A percentile compares a stretch with the other conserved stretches of the same genome.
phyloP scores from a whole-genome alignment of 306 rosid species.

The Pachyrhizus erosus region DNA sequence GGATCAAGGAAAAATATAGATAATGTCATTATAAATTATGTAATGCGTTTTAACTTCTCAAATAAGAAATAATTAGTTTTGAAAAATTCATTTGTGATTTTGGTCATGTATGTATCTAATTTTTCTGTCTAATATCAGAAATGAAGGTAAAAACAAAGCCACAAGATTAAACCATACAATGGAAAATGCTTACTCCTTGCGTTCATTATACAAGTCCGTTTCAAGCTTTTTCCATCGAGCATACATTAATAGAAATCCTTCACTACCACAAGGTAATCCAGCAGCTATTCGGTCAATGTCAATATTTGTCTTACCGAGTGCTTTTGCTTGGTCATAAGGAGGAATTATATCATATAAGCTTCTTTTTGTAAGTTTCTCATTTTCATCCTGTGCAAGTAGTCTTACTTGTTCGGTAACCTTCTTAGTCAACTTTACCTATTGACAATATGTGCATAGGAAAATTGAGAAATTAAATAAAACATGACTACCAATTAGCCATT shows the following conservation, averaged over 20 bases:
- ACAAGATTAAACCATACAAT: slow-evolving; percentile 31
- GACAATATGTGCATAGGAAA: slow-evolving; percentile 19
- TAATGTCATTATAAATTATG: background rate
- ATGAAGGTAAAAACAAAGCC: slow-evolving; percentile 13
- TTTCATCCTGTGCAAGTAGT: slow-evolving; percentile 82
- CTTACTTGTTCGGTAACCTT: slow-evolving; percentile 98
- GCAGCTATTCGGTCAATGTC: slow-evolving; percentile 96
- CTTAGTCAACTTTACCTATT: slow-evolving; percentile 81
- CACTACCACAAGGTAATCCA: slow-evolving; percentile 98
- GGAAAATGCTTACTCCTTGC: slow-evolving; percentile 77
- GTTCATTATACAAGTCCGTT: slow-evolving; percentile 91
- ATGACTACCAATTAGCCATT: slow-evolving; percentile 1
- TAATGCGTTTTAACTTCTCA: slow-evolving; percentile 29
- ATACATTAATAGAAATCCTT: slow-evolving; percentile 96
- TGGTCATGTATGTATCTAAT: slow-evolving; percentile 25
- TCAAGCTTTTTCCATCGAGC: slow-evolving; percentile 99
- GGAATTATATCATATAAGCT: slow-evolving; percentile 76
- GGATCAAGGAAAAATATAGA: slow-evolving; percentile 9
- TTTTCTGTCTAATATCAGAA: slow-evolving; percentile 24
- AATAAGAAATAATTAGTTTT: slow-evolving; percentile 28
- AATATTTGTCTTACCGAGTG: slow-evolving; percentile 94
- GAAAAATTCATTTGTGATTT: slow-evolving; percentile 17
- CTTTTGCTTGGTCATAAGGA: slow-evolving; percentile 99
- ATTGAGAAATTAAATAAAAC: slow-evolving; percentile 27
- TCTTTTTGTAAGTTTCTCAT: slow-evolving; percentile 73